phyloP scores from a whole-genome alignment of 805 yeast species.

The Saccharomycopsis fermentans region DNA sequence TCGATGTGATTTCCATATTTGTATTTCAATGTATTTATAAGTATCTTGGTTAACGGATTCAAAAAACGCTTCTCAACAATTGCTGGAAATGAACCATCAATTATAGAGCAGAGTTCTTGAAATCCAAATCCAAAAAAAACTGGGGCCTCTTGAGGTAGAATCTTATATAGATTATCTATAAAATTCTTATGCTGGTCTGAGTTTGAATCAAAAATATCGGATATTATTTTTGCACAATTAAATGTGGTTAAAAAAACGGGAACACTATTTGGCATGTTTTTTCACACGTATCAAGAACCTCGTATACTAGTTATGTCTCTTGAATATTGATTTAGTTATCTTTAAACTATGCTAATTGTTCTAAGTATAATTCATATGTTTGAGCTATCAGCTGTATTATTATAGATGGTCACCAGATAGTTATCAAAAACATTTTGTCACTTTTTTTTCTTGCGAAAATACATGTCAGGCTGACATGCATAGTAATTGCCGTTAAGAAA shows the following conservation, averaged over 20 bases:
- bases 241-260: slow-evolving; percentile 20
- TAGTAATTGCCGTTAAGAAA: no score
- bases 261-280: not conserved
- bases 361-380: no score
- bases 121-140: slow-evolving; percentile 42
- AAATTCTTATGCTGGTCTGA: not conserved
- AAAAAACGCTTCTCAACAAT: slow-evolving; percentile 31
- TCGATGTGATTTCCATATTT: slow-evolving; percentile 27
- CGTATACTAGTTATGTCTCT: no score
- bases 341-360: no score
- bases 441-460: no score
- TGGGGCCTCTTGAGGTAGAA: not conserved
- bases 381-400: no score
- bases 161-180: not conserved
- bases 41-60: slow-evolving; percentile 25
- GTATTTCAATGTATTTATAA: slow-evolving; percentile 28
- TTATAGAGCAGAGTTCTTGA: slow-evolving; percentile 49
- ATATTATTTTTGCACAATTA: slow-evolving; percentile 1
- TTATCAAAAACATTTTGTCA: no score
- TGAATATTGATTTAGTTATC: no score
- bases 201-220: not conserved
- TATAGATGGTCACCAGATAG: no score
- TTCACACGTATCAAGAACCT: no score
- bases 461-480: no score
- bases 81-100: slow-evolving; percentile 41